Percentiles rank a stretch among this genome's conserved stretches.
Conservation (phyloP, 441 rosid species). For the Euphorbia celastroides region DNA sequence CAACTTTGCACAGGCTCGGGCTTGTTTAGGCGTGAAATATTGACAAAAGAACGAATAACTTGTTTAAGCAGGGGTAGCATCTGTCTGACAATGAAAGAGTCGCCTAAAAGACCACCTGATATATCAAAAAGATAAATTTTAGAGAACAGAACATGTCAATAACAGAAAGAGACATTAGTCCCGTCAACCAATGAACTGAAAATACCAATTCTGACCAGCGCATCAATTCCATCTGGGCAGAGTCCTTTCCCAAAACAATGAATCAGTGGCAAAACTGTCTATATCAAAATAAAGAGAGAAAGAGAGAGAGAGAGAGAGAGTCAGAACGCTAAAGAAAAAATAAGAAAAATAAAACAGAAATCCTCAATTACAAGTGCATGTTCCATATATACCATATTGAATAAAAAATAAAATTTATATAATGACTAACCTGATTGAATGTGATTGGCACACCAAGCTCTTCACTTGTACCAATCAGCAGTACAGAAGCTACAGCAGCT, state of each 20-base stretch:
- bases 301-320: no score
- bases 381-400: conserved; percentile 7
- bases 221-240: conserved; percentile 86
- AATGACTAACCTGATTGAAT: conserved; percentile 66
- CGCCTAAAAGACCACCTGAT: conserved; percentile 86
- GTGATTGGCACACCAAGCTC: conserved; percentile 92
- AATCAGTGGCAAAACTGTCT: conserved; percentile 90
- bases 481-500: conserved; percentile 88
- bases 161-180: conserved; percentile 20
- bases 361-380: neutral
- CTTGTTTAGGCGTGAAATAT: conserved; percentile 52
- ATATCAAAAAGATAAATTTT: conserved; percentile 27
- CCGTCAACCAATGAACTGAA: conserved; percentile 31
- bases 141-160: conserved; percentile 20
- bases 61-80: conserved; percentile 86
- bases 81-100: conserved; percentile 63
- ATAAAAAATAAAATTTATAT: conserved; percentile 14
- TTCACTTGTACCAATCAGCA: conserved; percentile 88
- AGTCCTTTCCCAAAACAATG: conserved; percentile 94
- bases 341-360: neutral
- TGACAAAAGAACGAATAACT: conserved; percentile 57
- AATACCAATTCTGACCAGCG: conserved; percentile 90
- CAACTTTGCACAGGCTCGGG: conserved; percentile 91
- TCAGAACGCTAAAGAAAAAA: conserved; percentile 15
- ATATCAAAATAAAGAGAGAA: conserved; percentile 27